Base-by-base conservation (phyloP, 2,329 filamentous ascomycete species). In the Colletotrichum viniferum region DNA sequence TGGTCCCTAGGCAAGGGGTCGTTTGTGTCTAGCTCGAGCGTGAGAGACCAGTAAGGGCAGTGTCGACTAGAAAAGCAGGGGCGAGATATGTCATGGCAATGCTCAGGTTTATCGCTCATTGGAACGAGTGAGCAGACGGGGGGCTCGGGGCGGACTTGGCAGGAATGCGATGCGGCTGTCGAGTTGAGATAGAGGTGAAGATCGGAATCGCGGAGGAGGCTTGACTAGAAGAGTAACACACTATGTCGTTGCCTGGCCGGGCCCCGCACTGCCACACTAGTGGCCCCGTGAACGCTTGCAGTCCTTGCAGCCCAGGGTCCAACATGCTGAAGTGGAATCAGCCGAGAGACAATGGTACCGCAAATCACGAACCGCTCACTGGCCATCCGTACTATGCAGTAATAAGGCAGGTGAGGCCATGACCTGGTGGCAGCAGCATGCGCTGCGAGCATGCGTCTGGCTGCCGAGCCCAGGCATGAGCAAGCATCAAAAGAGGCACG, bases 161-260 rank as follows among this genome's bases (percentile, higher is more conserved):
- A 76, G 52, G 52, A 62, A 55, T 61, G 58, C 62, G 61, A 74
- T 76, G 65, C 65, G 60, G 71, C 65, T 74, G 65, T 74, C 74
- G 36, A 61, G 32, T 61, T 21, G n/a, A 71, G 71, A 74, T 71
- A 55, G 65, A 76, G 32, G 63, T 76, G 71, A 74, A 76, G 74
- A 76, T 76, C 71, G 69, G 66, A 74, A 76, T 74, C 71, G 74
- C 71, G 74, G 74, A 74, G 65, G 43, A 74, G 74, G 74, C 71
- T 73, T 76, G 69, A 76, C 69, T 76, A 43, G 71, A 70, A 70
- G 48, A 61, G 32, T 63, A 28, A 48, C 43, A 48, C 43, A 48
- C n/a, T 36, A 73, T 69, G 48, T 76, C 71, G 74, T 71, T 76
- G 74, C 74, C 74, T 76, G 58, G 21, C 26, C 55, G 55, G 65